Evolutionary conservation across 1,139 yeast genomes (phyloP).

Genomic region (Suhomyces panamericanus): DNA sequence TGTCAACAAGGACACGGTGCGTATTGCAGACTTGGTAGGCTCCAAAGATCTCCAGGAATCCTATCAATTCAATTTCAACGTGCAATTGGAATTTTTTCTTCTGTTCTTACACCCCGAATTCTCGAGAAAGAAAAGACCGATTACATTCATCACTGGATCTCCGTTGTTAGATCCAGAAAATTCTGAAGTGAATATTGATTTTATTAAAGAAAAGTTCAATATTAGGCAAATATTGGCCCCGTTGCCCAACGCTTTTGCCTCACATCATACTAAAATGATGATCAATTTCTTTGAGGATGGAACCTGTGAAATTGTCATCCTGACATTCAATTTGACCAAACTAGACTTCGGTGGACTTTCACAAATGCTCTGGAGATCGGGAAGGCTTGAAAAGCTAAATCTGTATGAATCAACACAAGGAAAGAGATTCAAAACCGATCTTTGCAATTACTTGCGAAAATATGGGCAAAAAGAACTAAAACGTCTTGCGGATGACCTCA

Average conservation of each 20-base stretch:
- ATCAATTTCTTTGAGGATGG: slow-evolving; percentile 50
- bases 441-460: slow-evolving; percentile 42
- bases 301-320: slow-evolving; percentile 42
- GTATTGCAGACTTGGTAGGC: slow-evolving; percentile 18
- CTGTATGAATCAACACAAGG: slow-evolving; percentile 7
- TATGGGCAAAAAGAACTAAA: slow-evolving; percentile 37
- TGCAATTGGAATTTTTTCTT: slow-evolving; percentile 43
- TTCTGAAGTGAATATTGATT: slow-evolving; percentile 10
- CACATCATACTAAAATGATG: slow-evolving; percentile 72
- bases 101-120: slow-evolving; percentile 34
- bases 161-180: slow-evolving; percentile 18
- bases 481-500: slow-evolving; percentile 30
- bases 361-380: slow-evolving; percentile 68
- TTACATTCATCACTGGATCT: slow-evolving; percentile 38
- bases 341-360: slow-evolving; percentile 58
- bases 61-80: slow-evolving; percentile 51
- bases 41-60: slow-evolving; percentile 31
- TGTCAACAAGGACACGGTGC: slow-evolving; percentile 29
- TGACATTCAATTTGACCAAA: slow-evolving; percentile 59
- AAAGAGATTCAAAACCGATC: slow-evolving; percentile 33
- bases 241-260: slow-evolving; percentile 39
- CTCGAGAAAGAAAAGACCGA: slow-evolving; percentile 17
- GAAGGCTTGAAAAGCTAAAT: slow-evolving; percentile 29
- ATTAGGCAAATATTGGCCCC: slow-evolving; percentile 33
- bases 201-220: slow-evolving; percentile 24